A percentile compares a stretch with the other conserved stretches of the same genome.
Evolutionary conservation across 179 eudicot genomes (phyloP).

Genomic region (Spinacia oleracea): DNA sequence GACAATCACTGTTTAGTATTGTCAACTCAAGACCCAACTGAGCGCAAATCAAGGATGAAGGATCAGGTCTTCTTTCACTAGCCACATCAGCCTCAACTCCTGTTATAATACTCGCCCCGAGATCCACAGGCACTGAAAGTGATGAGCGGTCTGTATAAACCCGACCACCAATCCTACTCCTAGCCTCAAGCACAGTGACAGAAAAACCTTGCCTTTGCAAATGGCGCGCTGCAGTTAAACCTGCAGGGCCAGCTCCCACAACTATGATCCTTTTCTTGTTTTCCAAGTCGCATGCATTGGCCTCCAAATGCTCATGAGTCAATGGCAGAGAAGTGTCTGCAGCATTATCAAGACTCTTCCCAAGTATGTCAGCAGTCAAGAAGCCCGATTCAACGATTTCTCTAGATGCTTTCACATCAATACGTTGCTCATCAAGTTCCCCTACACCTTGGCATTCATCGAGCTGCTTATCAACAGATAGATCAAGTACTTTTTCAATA

Average conservation of each 20-base stretch:
- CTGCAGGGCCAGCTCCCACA: constrained; percentile 99
- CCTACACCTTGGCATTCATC: constrained; percentile 26
- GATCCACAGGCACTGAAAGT: constrained; percentile 98
- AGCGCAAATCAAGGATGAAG: constrained; percentile 90
- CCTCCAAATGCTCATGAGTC: constrained; percentile 28
- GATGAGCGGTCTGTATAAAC: constrained; percentile 86
- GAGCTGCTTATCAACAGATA: constrained; percentile 29
- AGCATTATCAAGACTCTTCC: constrained; percentile 32
- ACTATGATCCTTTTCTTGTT: constrained; percentile 64
- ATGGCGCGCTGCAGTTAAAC: constrained; percentile 95
- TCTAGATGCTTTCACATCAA: constrained; percentile 28
- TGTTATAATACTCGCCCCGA: constrained; percentile 98
- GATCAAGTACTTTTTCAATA: constrained; percentile 32
- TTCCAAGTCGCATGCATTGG: constrained; percentile 36
- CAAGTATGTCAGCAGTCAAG: constrained; percentile 27
- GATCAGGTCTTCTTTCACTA: constrained; percentile 93
- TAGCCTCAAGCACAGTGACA: constrained; percentile 86
- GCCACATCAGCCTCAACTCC: constrained; percentile 98
- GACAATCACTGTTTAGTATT: constrained; percentile 93
- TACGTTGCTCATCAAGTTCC: constrained; percentile 29
- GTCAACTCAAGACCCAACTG: constrained; percentile 98
- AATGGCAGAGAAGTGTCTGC: constrained; percentile 27
- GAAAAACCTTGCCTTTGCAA: constrained; percentile 88
- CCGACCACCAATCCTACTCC: constrained; percentile 92
- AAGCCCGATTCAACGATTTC: constrained; percentile 28